Percentiles rank a stretch among this genome's conserved stretches.
Conservation (phyloP, 306 rosid species). For the Cucumis sativus region DNA sequence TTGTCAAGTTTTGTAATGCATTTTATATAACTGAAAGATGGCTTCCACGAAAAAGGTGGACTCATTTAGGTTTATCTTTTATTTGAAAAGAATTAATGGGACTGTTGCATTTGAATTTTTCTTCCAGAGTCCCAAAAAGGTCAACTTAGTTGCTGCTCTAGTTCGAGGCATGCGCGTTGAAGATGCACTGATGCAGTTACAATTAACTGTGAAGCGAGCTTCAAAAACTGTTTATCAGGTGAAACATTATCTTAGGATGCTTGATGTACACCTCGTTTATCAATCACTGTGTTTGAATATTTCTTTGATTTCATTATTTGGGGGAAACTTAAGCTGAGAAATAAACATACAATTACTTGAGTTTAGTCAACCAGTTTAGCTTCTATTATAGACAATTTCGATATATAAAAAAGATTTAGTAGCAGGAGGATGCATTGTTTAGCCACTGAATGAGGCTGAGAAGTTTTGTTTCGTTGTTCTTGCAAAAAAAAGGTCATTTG, state of each 20-base stretch:
- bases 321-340: background rate
- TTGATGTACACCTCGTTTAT: background rate
- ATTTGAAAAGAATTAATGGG: background rate
- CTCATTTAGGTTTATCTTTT: background rate
- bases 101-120: slow-evolving; percentile 1
- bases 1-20: background rate
- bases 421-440: background rate
- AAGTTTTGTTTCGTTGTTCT: background rate
- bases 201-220: slow-evolving; percentile 81
- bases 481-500: background rate
- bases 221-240: slow-evolving; percentile 92
- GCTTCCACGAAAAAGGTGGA: background rate
- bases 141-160: slow-evolving; percentile 87
- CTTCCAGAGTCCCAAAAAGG: slow-evolving; percentile 78
- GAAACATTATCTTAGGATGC: background rate
- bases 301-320: background rate
- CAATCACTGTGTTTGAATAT: background rate
- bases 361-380: background rate
- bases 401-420: background rate
- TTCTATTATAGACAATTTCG: background rate
- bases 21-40: background rate
- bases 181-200: slow-evolving; percentile 87
- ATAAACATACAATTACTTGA: background rate
- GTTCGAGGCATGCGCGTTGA: slow-evolving; percentile 98
- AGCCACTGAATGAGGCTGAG: background rate